Evolutionary conservation across 2,329 filamentous ascomycete genomes (phyloP).

Genomic region (Talaromyces sp.): DNA sequence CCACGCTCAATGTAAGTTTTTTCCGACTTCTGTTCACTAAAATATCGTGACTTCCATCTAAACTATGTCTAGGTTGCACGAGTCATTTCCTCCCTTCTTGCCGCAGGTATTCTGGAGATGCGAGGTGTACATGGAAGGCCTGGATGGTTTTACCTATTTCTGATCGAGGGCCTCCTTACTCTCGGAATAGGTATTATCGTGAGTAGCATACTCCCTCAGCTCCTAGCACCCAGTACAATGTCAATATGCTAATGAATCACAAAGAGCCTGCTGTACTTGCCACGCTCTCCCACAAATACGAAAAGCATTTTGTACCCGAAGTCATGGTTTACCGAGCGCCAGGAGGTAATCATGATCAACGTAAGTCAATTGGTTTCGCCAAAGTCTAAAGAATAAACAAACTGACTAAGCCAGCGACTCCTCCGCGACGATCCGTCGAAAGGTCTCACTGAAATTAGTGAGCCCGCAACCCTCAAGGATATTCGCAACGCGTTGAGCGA

Average conservation of each 20-base stretch:
- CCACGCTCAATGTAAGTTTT: slow-evolving; percentile 9
- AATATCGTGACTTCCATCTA: neutral
- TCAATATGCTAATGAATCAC: neutral
- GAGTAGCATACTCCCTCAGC: neutral
- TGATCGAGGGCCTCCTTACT: slow-evolving; percentile 57
- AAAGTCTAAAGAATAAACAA: neutral
- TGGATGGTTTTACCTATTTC: slow-evolving; percentile 53
- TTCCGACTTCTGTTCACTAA: too few species aligned
- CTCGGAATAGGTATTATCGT: slow-evolving; percentile 52
- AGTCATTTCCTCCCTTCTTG: slow-evolving; percentile 36
- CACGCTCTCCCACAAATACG: slow-evolving; percentile 51
- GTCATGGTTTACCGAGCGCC: slow-evolving; percentile 60
- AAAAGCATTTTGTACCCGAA: slow-evolving; percentile 54
- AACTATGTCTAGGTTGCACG: neutral
- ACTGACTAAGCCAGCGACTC: slow-evolving; percentile 29
- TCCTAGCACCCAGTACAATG: neutral
- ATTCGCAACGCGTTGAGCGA: slow-evolving; percentile 7
- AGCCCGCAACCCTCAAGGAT: neutral
- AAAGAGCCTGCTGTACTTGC: slow-evolving; percentile 51
- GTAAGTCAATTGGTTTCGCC: neutral
- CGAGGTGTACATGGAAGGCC: slow-evolving; percentile 29
- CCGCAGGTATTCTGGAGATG: slow-evolving; percentile 37
- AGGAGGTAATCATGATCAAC: slow-evolving; percentile 61
- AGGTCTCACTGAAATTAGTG: slow-evolving; percentile 29
- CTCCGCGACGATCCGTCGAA: slow-evolving; percentile 60